These are phyloP conservation scores for Rhizopogon vulgaris DNA, from an alignment of 768 basidiomycete species.

Conservation along the genomic window DNA sequence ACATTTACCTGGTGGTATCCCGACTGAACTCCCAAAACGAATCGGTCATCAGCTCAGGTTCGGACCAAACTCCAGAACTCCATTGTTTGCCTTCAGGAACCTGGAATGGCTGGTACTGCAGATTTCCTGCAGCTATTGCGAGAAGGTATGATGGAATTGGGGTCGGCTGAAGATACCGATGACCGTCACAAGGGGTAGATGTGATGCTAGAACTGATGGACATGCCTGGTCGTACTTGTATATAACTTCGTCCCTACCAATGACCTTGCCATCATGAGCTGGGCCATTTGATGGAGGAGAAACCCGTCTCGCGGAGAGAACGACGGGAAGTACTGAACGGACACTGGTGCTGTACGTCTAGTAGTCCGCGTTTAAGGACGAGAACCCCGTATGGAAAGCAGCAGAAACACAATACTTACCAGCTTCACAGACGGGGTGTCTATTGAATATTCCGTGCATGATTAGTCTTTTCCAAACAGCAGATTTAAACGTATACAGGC, in stretches of 20 bases:
- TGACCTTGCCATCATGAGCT: slow-evolving; percentile 35
- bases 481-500: not conserved
- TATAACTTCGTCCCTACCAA: slow-evolving; percentile 39
- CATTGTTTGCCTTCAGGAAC: slow-evolving; percentile 36
- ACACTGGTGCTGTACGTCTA: slow-evolving; percentile 48
- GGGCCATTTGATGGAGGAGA: slow-evolving; percentile 40
- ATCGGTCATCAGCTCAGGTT: slow-evolving; percentile 46
- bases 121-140: slow-evolving; percentile 53
- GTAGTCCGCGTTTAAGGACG: not conserved
- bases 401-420: slow-evolving; percentile 18
- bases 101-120: slow-evolving; percentile 41
- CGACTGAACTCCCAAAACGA: slow-evolving; percentile 53
- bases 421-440: slow-evolving; percentile 56
- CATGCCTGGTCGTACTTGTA: slow-evolving; percentile 48
- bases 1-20: slow-evolving; percentile 41
- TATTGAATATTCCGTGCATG: not conserved
- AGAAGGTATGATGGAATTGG: slow-evolving; percentile 54
- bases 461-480: not conserved
- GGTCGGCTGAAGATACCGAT: slow-evolving; percentile 31
- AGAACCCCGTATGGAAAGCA: not conserved
- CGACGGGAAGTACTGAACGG: slow-evolving; percentile 42
- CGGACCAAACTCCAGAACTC: slow-evolving; percentile 54
- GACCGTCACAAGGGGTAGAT: not conserved
- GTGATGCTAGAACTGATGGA: not conserved
- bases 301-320: slow-evolving; percentile 49